Base-by-base conservation (phyloP, 129 eudicot species). In the Centaurea solstitialis region DNA sequence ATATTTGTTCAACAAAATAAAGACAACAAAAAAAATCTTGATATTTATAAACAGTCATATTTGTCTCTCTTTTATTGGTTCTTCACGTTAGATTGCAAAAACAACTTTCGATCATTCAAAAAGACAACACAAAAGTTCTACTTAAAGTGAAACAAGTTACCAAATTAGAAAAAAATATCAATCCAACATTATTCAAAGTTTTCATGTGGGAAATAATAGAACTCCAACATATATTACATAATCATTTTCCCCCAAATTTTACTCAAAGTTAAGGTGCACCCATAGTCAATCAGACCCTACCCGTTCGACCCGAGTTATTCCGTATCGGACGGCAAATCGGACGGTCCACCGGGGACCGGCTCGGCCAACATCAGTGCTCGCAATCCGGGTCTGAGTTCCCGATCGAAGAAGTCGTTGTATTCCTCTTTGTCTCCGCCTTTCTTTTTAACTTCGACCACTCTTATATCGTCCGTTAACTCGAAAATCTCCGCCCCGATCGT, bases 361-460 rank as follows among this genome's bases (percentile, higher is more conserved):
- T 80, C 89, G 12, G 82, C 85, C 61, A 83, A 17, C 84, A 74
- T 74, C 12, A 90, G 84, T 41, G 85, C 82, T 21, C 77, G 85
- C 83, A 93, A 75, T 20, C 93, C 92, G 40, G 97, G 97, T 81
- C 79, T 84, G 81, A 93, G 77, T 75, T 93, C 93, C 0, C 86
- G 87, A 72, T 87, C 82, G 71, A 86, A 89, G 73, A 93, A 93
- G 39, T 93, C 97, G 5, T 93, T 95, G 71, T 90, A 93, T 80
- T 93, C 97, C 45, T 80, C 83, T 75, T 70, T 84, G 28, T 93
- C 97, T 0, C 97, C 97, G 12, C 87, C 93, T 50, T 90, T 93
- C 88, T 87, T 90, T 87, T 85, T 90, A 74, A 93, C 96, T 86
- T 93, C 97, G 43, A 93, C 87, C 71, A 93, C 89, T 71, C 88